phyloP scores from a whole-genome alignment of 2,329 filamentous ascomycete genomes.

The Exophiala sp. region DNA sequence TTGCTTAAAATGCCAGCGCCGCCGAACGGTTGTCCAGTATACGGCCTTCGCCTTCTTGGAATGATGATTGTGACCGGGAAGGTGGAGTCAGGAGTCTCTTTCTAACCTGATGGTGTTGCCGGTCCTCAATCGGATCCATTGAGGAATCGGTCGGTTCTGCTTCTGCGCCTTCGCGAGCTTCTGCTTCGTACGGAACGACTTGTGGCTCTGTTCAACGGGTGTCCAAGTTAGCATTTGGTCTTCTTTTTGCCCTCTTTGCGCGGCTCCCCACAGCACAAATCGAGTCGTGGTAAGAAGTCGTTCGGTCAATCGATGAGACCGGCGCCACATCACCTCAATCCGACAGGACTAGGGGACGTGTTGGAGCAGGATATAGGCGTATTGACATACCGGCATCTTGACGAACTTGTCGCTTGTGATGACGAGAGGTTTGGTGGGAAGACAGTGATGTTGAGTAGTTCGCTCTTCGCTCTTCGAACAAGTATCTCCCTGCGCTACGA shows the following conservation, averaged over 20 bases:
- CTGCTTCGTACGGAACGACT: constrained; percentile 99
- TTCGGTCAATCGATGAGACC: neutral
- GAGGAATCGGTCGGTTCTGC: constrained; percentile 99
- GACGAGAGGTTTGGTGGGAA: constrained; percentile 15
- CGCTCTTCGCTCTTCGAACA: neutral
- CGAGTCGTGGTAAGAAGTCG: neutral
- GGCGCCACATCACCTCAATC: neutral
- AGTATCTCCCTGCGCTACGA: neutral
- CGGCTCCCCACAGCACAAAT: neutral
- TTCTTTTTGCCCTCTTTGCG: too few relatives aligned
- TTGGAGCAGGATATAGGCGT: constrained; percentile 4
- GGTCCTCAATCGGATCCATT: constrained; percentile 98
- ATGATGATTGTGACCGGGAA: neutral
- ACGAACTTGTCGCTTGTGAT: constrained; percentile 33
- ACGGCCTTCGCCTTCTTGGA: neutral
- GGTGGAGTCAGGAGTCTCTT: neutral
- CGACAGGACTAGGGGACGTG: neutral
- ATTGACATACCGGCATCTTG: constrained; percentile 51
- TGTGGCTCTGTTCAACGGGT: constrained; percentile 54
- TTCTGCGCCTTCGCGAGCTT: constrained; percentile 99
- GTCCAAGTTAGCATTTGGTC: neutral
- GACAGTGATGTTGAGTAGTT: neutral
- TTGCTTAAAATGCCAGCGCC: too few relatives aligned
- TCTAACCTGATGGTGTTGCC: constrained; percentile 98
- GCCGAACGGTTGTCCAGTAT: too few relatives aligned